Conservation (phyloP, 225 moss, liverwort and hornwort genomes). For the Sphagnum tenellum region DNA sequence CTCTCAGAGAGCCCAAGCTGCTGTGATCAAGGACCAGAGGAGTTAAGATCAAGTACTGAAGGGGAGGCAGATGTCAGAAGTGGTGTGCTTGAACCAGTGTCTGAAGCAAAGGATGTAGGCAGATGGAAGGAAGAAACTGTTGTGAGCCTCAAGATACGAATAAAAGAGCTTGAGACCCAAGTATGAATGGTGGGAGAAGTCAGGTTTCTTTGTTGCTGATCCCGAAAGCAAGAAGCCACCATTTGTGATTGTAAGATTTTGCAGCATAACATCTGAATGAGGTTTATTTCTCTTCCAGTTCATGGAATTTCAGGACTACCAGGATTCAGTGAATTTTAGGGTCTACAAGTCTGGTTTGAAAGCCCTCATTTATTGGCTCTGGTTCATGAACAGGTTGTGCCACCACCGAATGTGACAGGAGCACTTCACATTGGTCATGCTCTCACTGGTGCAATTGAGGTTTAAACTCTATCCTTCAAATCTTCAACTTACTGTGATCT, state of each 20-base stretch:
- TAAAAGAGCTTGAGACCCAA: slow-evolving; percentile 44
- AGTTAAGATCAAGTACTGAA: slow-evolving; percentile 1
- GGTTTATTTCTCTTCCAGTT: neutral
- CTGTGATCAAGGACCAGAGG: slow-evolving; percentile 6
- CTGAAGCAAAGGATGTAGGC: slow-evolving; percentile 15
- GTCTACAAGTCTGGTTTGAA: too few relatives aligned
- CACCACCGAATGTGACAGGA: slow-evolving; percentile 93
- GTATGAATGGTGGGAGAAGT: slow-evolving; percentile 96
- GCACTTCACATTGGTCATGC: slow-evolving; percentile 96
- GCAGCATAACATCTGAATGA: neutral
- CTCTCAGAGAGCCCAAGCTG: slow-evolving; percentile 8
- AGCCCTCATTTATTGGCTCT: too few relatives aligned
- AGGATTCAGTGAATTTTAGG: too few relatives aligned
- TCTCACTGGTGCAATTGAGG: slow-evolving; percentile 77
- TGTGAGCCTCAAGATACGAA: slow-evolving; percentile 14
- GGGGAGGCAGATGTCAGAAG: slow-evolving; percentile 7
- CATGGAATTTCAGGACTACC: too few relatives aligned
- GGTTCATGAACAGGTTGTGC: slow-evolving; percentile 43
- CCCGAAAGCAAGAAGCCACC: slow-evolving; percentile 58
- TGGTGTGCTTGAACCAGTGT: slow-evolving; percentile 6
- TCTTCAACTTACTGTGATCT: too few relatives aligned
- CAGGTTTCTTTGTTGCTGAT: slow-evolving; percentile 74
- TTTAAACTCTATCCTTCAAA: slow-evolving; percentile 4
- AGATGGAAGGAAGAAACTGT: slow-evolving; percentile 12
- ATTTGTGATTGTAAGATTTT: slow-evolving; percentile 65